Conservation (phyloP, 371 early-diverging fungal species). For the Mucor irregularis region DNA sequence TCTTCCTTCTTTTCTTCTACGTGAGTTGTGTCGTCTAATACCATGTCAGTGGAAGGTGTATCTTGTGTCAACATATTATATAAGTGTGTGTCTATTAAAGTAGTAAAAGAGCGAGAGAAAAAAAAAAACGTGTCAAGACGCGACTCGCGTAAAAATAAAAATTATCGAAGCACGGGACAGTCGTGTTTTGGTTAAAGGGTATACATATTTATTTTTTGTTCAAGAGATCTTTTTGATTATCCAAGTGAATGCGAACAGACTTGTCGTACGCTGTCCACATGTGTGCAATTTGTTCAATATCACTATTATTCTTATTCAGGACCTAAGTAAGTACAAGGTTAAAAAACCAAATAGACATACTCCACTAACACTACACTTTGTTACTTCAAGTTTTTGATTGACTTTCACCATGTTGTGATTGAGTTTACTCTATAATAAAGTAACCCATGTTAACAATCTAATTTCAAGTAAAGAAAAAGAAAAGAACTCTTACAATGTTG, state of each 20-base stretch:
- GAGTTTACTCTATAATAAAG: conserved; percentile 18
- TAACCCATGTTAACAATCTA: not conserved
- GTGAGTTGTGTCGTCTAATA: not conserved
- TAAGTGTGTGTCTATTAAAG: no score
- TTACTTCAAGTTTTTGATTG: conserved; percentile 27
- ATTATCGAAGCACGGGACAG: no score
- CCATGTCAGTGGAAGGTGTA: not conserved
- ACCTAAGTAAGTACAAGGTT: no score
- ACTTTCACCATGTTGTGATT: conserved; percentile 22
- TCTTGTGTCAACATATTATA: no score
- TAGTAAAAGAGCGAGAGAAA: not conserved
- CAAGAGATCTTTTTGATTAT: conserved; percentile 11
- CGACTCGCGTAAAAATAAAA: no score
- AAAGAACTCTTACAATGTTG: conserved; percentile 30
- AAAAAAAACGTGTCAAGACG: conserved; percentile 3
- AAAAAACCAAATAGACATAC: no score
- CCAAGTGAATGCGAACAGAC: conserved; percentile 28
- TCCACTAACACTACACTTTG: no score
- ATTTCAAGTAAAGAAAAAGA: not conserved
- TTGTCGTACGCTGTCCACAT: conserved; percentile 28
- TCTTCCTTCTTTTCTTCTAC: not conserved
- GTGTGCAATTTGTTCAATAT: conserved; percentile 8
- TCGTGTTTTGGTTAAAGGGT: not conserved
- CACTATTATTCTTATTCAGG: conserved; percentile 18
- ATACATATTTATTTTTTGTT: not conserved